Percentiles rank a stretch among this genome's conserved stretches.
These are phyloP conservation scores for Colletotrichum trifolii DNA, from an alignment of 2,329 filamentous ascomycete genomes.

Conservation along the genomic window DNA sequence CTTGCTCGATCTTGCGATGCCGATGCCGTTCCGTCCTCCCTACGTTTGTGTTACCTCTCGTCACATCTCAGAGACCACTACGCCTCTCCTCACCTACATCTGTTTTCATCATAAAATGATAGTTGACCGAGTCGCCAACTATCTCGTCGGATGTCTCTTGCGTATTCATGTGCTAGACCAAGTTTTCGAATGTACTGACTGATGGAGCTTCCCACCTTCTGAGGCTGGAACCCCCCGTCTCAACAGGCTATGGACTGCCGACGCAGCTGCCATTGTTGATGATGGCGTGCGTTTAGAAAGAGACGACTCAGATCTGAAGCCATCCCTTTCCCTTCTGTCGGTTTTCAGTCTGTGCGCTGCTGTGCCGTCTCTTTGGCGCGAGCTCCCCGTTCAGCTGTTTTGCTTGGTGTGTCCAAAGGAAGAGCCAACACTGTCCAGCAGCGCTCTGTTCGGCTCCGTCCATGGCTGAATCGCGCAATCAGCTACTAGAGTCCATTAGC, in stretches of 20 bases:
- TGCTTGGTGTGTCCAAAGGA: too few species aligned
- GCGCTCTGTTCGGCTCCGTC: too few species aligned
- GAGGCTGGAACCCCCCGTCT: not conserved
- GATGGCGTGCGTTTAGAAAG: conserved; percentile 21
- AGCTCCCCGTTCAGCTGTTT: not conserved
- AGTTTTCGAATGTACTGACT: too few species aligned
- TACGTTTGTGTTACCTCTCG: conserved; percentile 8
- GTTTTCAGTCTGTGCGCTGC: conserved; percentile 27
- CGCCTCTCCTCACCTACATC: conserved; percentile 3
- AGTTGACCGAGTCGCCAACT: conserved; percentile 17
- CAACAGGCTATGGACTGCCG: conserved; percentile 1
- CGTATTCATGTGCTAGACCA: not conserved
- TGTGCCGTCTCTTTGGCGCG: conserved; percentile 17
- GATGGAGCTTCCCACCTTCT: not conserved
- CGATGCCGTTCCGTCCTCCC: conserved; percentile 16
- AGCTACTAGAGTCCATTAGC: too few species aligned
- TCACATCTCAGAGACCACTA: conserved; percentile 29
- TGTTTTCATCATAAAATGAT: conserved; percentile 23
- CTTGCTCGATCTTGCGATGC: conserved; percentile 22
- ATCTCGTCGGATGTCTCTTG: conserved; percentile 6
- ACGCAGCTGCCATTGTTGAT: not conserved
- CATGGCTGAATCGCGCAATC: not conserved
- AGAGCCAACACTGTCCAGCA: too few species aligned
- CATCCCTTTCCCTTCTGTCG: conserved; percentile 32
- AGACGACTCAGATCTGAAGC: conserved; percentile 20